A percentile compares a stretch with the other conserved stretches of the same genome.
Evolutionary conservation across 768 basidiomycete genomes (phyloP).

Genomic region (Tulasnella sp.): DNA sequence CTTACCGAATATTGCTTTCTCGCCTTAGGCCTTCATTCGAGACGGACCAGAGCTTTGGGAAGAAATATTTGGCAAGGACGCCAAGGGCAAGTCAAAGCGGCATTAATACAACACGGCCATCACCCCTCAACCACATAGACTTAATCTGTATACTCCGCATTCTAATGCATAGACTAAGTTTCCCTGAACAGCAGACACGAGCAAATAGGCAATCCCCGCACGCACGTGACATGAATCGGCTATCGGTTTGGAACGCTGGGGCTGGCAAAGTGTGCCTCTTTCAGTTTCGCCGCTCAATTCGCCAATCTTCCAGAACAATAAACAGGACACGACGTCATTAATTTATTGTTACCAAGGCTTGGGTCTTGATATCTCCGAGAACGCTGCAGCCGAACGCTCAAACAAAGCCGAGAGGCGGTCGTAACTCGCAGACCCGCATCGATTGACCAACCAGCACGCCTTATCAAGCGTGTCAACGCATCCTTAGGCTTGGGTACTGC

Average conservation of each 20-base stretch:
- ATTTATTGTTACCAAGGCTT: not conserved
- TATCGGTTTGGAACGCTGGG: not conserved
- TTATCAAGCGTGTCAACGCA: not conserved
- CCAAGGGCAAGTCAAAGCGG: constrained; percentile 1
- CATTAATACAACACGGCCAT: not conserved
- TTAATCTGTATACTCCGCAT: not conserved
- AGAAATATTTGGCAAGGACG: constrained; percentile 4
- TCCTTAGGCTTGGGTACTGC: not conserved
- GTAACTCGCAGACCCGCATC: not conserved
- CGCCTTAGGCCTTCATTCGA: constrained; percentile 24
- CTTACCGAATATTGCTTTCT: not conserved
- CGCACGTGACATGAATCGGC: not conserved
- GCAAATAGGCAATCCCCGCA: not conserved
- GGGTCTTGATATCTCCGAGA: not conserved
- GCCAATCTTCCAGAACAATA: not conserved
- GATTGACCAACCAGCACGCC: not conserved
- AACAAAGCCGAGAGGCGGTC: not conserved
- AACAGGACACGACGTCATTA: not conserved
- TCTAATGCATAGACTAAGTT: not conserved
- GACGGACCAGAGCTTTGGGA: constrained; percentile 27
- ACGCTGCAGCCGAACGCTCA: not conserved
- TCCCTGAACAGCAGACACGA: not conserved
- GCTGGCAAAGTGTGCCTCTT: not conserved
- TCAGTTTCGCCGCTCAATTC: not conserved
- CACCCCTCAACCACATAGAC: not conserved